Evolutionary conservation across 2,329 filamentous ascomycete genomes (phyloP), one percentile per base, ranked within the genome.

Genomic region (Microcera coccophila): DNA sequence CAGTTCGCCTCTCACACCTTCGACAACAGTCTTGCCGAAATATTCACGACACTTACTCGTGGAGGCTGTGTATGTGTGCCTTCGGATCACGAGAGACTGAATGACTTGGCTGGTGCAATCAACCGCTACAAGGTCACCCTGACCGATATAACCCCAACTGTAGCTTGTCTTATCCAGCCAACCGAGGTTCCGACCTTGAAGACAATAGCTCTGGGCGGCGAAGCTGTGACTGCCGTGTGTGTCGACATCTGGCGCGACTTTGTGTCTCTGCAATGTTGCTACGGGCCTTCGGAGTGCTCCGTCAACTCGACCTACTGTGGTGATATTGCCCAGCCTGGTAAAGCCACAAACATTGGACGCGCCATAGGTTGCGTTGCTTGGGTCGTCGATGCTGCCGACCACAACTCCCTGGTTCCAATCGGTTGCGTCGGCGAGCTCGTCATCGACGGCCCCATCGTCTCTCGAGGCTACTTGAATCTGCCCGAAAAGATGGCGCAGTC

Each of bases 401-500:
- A 16, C 16, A 26, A 19, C 17, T 17, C 22, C 19, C 20, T 42
- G 21, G 36, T 28, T 38, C 41, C 41, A 16, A 28, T 38, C 21
- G 41, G 41, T 26, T 18, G 17, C 14, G 45, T 32, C 29, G 39
- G 39, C 20, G 39, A 41, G 24, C 49, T 66, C 24, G 47, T 62
- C n/a, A 47, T 70, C 34, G 65, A 64, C 40, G 67, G 69, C 2
- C 73, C 73, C 2, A 64, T 68, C 4, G 67, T 78, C 14, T 71
- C 70, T 20, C 60, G 68, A 28, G 72, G 73, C 28, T 78, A 78
- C 44, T 56, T 74, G 21, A 71, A 73, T 41, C 52, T 61, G 18
- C n/a, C 57, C 1, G 52, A 55, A 34, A 61, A 59, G 41, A 62
- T 69, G 65, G 43, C 59, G 47, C 10, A 47, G 5, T 50, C 47